Evolutionary conservation across 371 early-diverging fungal genomes (phyloP).

Genomic region (Mucor mucedo): DNA sequence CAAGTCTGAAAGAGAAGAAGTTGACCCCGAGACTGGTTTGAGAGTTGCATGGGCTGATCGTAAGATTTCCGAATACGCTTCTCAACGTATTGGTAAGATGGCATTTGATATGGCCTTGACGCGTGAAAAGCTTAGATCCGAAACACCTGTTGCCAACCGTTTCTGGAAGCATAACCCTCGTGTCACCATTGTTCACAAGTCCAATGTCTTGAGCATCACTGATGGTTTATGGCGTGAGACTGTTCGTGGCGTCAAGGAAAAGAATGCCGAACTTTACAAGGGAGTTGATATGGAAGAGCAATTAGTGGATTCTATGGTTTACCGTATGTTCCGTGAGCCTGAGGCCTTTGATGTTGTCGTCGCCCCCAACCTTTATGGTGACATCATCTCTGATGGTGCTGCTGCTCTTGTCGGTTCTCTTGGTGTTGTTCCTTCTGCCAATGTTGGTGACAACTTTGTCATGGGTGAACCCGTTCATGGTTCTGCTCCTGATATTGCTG

Average conservation of each 20-base stretch:
- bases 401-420: slow-evolving; percentile 94
- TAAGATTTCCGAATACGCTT: slow-evolving; percentile 87
- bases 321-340: slow-evolving; percentile 96
- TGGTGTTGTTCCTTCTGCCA: slow-evolving; percentile 93
- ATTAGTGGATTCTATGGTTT: slow-evolving; percentile 96
- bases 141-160: slow-evolving; percentile 59
- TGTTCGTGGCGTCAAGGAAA: slow-evolving; percentile 75
- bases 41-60: slow-evolving; percentile 87
- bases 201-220: slow-evolving; percentile 90
- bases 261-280: slow-evolving; percentile 58
- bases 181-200: slow-evolving; percentile 96
- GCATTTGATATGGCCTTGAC: slow-evolving; percentile 89
- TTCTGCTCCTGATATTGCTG: slow-evolving; percentile 96
- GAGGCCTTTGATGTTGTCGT: slow-evolving; percentile 93
- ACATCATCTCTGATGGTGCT: slow-evolving; percentile 94
- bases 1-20: slow-evolving; percentile 79
- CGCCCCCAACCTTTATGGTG: slow-evolving; percentile 96
- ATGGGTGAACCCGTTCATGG: slow-evolving; percentile 97
- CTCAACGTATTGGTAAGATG: slow-evolving; percentile 82
- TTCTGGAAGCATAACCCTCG: slow-evolving; percentile 74
- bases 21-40: slow-evolving; percentile 65
- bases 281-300: slow-evolving; percentile 88
- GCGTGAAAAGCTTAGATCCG: slow-evolving; percentile 74
- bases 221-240: slow-evolving; percentile 96
- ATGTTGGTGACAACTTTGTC: slow-evolving; percentile 91